Conservation (phyloP, 257 asterid genomes). For the Jacaranda mimosifolia region DNA sequence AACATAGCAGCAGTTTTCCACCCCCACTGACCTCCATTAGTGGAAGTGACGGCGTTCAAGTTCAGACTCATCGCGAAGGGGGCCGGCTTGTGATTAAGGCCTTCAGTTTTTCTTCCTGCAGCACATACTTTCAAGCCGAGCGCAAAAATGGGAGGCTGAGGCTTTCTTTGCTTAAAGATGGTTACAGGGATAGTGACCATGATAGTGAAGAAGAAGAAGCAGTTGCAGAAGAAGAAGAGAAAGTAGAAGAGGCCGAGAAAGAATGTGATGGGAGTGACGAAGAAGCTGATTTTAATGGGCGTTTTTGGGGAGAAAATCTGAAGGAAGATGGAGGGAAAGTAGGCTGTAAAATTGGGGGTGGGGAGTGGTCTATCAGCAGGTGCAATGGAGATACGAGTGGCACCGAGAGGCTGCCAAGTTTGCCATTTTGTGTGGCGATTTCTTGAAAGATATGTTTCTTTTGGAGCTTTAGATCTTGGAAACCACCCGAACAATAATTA, state of each 20-base stretch:
- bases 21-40: constrained; percentile 79
- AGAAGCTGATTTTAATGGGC: constrained; percentile 29
- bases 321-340: constrained; percentile 43
- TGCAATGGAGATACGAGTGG: constrained; percentile 67
- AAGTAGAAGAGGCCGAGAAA: not conserved
- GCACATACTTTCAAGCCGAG: constrained; percentile 55
- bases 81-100: constrained; percentile 82
- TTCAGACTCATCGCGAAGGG: constrained; percentile 69
- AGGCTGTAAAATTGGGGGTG: constrained; percentile 42
- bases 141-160: constrained; percentile 76
- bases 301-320: constrained; percentile 24
- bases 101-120: constrained; percentile 31
- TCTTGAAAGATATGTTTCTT: constrained; percentile 46
- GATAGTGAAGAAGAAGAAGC: constrained; percentile 3
- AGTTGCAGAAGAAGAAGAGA: constrained; percentile 1
- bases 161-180: constrained; percentile 51
- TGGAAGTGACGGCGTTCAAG: constrained; percentile 54
- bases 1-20: constrained; percentile 49
- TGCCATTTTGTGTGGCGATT: constrained; percentile 64
- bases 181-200: not conserved
- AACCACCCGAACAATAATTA: not conserved
- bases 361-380: constrained; percentile 57
- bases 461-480: constrained; percentile 21
- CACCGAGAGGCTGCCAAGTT: constrained; percentile 48
- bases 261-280: not conserved